Evolutionary conservation across 306 rosid genomes (phyloP).

Genomic region (Citrullus amarus): DNA sequence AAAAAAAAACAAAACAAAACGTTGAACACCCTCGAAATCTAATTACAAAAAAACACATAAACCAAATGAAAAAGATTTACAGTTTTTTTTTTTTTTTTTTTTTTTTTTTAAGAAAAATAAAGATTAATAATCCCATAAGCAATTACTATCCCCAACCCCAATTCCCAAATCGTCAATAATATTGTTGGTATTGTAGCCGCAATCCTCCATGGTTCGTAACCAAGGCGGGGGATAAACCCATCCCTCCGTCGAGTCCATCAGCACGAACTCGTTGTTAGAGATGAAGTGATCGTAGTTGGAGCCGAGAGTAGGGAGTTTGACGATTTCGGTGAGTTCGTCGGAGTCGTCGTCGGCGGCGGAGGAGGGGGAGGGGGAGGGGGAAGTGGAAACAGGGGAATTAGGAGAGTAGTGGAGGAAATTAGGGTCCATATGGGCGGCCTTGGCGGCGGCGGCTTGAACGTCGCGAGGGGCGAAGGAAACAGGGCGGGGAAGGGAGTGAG

Average conservation of each 20-base stretch:
- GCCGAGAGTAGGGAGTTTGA: conserved; percentile 34
- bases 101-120: neutral
- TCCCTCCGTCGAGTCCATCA: conserved; percentile 24
- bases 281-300: conserved; percentile 3
- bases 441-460: conserved; percentile 52
- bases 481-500: conserved; percentile 38
- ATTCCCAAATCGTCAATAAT: conserved; percentile 5
- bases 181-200: neutral
- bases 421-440: conserved; percentile 46
- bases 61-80: neutral
- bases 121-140: neutral
- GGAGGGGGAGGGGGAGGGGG: conserved; percentile 11
- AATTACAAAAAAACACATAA: neutral
- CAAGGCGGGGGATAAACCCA: conserved; percentile 42
- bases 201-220: conserved; percentile 26
- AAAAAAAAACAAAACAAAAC: neutral
- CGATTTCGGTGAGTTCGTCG: conserved; percentile 34
- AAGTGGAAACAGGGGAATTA: conserved; percentile 5
- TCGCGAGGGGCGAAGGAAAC: conserved; percentile 45
- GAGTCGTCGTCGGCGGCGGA: conserved; percentile 14
- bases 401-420: neutral
- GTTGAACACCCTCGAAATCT: neutral
- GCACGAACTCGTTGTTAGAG: conserved; percentile 31
- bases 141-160: conserved; percentile 9
- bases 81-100: neutral